phyloP scores from a whole-genome alignment of 352 stramenopile species.

The Pilasporangium apinafurcum region DNA sequence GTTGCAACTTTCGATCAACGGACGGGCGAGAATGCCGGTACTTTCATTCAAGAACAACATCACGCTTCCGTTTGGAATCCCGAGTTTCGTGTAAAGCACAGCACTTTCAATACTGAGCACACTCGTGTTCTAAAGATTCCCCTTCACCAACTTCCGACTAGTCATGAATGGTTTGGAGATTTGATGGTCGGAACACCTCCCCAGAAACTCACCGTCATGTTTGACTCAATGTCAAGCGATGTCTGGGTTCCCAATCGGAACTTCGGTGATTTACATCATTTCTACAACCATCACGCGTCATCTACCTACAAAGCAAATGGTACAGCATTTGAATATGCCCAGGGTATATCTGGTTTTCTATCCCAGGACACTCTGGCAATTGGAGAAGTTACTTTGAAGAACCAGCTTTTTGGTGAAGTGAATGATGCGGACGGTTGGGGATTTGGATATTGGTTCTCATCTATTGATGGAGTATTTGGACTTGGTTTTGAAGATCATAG shows the following conservation, averaged over 20 bases:
- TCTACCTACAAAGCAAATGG: constrained; percentile 5
- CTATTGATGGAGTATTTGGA: constrained; percentile 3
- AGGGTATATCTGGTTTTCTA: neutral
- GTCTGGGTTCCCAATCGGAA: constrained; percentile 1
- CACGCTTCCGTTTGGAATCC: too few species aligned
- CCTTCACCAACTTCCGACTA: neutral
- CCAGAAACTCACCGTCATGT: neutral
- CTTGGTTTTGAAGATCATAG: neutral
- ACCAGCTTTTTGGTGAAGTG: constrained; percentile 2
- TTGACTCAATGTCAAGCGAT: neutral
- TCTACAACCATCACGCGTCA: constrained; percentile 6
- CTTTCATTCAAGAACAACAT: too few species aligned
- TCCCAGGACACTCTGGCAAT: constrained; percentile 5
- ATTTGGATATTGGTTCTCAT: too few species aligned
- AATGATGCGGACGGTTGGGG: too few species aligned
- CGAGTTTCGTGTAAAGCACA: too few species aligned
- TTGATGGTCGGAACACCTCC: constrained; percentile 2
- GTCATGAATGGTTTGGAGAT: neutral
- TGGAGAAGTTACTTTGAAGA: neutral
- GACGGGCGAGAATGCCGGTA: too few species aligned
- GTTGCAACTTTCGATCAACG: too few species aligned
- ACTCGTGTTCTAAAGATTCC: too few species aligned
- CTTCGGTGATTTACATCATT: neutral
- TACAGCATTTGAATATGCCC: neutral
- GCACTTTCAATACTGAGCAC: too few species aligned